Base-by-base conservation (phyloP, 2,329 filamentous ascomycete genomes). In the Diaporthe caulivora region DNA sequence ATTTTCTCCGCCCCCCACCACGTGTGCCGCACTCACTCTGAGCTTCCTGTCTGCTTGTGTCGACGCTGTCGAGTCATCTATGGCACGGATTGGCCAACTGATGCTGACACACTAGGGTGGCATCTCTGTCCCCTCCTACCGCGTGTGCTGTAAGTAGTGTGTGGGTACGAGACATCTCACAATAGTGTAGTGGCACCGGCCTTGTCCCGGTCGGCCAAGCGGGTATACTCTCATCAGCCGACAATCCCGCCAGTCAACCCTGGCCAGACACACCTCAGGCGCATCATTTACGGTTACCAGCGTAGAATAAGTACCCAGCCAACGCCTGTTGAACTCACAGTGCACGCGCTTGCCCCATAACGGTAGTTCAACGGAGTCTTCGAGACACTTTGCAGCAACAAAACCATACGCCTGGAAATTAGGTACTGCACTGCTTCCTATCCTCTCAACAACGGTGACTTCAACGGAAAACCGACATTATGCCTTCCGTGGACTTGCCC, bases 401-500 rank as follows among this genome's bases (percentile, higher is more conserved):
- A 67, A 2, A 40, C n/a, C 15, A 42, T 24, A 9, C 24, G 40
- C 17, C 11, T 42, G 21, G 34, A 34, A 34, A 34, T 21, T 42
- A 0, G 13, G 29, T 26, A 44, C 31, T 29, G 34, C 31, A 18
- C 2, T 9, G 9, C 64, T 15, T 17, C 34, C 37, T 40, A 40
- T 10, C 11, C 42, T 13, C 1, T 24, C 13, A 6, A 17, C n/a
- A 15, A n/a, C 15, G 4, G 13, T 5, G 10, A 9, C 15, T 13
- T 40, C 21, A 17, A 53, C 29, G n/a, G 42, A 3, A 21, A n/a
- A 42, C 21, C 54, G 42, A 58, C 76, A 79, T 64, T 67, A 85
- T 85, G 83, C 83, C 83, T 73, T 83, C 83, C 34, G 77, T 77
- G 34, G 76, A 77, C 29, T 21, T 73, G 18, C 71, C 72, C 2